A percentile compares a stretch with the other conserved stretches of the same genome.
Evolutionary conservation across 169 alveolate genomes (phyloP).

Genomic region (Theileria parva): DNA sequence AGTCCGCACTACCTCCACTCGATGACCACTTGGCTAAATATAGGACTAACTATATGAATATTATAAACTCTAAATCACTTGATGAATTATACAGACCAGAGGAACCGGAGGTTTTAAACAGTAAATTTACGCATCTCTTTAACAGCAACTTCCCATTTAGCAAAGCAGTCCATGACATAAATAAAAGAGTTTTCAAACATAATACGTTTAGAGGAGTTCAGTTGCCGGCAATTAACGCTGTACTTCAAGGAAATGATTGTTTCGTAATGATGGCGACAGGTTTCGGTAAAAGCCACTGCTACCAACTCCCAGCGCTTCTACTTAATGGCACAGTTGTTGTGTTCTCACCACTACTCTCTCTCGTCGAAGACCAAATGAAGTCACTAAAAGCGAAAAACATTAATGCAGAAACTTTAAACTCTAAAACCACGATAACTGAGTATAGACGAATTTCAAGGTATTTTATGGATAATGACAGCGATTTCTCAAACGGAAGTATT

Average conservation of each 20-base stretch:
- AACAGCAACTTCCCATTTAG: slow-evolving; percentile 39
- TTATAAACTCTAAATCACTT: slow-evolving; percentile 25
- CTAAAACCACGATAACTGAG: slow-evolving; percentile 54
- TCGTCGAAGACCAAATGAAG: slow-evolving; percentile 91
- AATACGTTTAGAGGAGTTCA: slow-evolving; percentile 83
- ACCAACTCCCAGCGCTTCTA: slow-evolving; percentile 89
- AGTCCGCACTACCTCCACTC: slow-evolving; percentile 35
- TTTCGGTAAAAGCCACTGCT: slow-evolving; percentile 95
- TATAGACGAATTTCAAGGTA: slow-evolving; percentile 44
- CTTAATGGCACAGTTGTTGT: slow-evolving; percentile 91
- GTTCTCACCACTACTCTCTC: slow-evolving; percentile 92
- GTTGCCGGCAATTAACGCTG: slow-evolving; percentile 89
- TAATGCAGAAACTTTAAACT: slow-evolving; percentile 67
- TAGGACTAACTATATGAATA: slow-evolving; percentile 40
- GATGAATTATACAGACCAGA: slow-evolving; percentile 35
- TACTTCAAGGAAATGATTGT: slow-evolving; percentile 83
- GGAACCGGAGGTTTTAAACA: slow-evolving; percentile 15
- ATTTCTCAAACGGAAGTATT: slow-evolving; percentile 67
- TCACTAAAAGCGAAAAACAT: slow-evolving; percentile 83
- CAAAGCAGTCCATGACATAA: slow-evolving; percentile 26
- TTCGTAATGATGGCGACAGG: slow-evolving; percentile 95
- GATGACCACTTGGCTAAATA: slow-evolving; percentile 34
- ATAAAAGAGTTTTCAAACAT: slow-evolving; percentile 51
- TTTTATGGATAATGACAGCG: slow-evolving; percentile 21
- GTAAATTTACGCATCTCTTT: slow-evolving; percentile 22